These are phyloP conservation scores for Planoprotostelium fungivorum DNA, from an alignment of 78 protist species.

Conservation along the genomic window DNA sequence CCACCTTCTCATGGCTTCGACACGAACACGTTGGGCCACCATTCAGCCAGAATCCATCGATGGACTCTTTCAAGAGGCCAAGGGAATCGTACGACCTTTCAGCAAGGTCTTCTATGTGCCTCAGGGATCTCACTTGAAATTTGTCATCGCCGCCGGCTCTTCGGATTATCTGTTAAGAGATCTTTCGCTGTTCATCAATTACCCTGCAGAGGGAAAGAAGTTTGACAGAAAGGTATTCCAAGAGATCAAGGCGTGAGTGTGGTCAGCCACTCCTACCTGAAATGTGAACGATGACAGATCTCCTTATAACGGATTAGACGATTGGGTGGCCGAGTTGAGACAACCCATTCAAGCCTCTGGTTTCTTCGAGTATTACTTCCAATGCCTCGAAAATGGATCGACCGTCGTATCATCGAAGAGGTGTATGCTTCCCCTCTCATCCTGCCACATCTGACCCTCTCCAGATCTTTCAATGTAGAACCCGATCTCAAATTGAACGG, in stretches of 20 bases:
- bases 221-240: background rate
- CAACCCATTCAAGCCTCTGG: background rate
- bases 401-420: background rate
- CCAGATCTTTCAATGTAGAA: conserved; percentile 24
- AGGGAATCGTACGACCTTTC: background rate
- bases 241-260: background rate
- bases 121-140: background rate
- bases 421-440: background rate
- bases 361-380: background rate
- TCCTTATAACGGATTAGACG: background rate
- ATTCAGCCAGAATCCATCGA: background rate
- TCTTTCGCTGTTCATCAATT: background rate
- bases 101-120: background rate
- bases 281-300: background rate
- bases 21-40: no score
- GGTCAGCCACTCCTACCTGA: background rate
- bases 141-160: background rate
- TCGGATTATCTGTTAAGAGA: background rate
- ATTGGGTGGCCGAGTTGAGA: background rate
- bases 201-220: background rate
- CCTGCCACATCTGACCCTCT: background rate
- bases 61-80: background rate
- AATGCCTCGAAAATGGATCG: background rate
- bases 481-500: conserved; percentile 22
- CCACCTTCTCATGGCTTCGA: no score